Conservation (phyloP, 108 stramenopile species). For the Stephanodiscus triporus region DNA sequence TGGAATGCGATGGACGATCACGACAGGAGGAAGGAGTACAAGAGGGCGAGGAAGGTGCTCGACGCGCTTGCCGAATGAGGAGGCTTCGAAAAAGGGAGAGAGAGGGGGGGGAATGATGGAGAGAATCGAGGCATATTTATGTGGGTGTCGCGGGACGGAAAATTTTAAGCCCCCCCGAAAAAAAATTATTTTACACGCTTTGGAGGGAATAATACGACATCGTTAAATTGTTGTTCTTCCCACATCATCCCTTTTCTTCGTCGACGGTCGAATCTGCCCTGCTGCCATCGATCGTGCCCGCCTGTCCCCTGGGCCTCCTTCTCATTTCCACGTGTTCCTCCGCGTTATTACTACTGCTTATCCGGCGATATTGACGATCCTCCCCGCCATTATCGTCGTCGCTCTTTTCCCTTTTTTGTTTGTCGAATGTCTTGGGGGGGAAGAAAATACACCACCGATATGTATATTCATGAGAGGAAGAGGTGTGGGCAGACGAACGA, state of each 20-base stretch:
- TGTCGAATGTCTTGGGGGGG: too few species aligned
- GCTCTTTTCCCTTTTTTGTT: too few species aligned
- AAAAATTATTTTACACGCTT: too few species aligned
- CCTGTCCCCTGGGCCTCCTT: constrained; percentile 34
- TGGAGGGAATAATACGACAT: too few species aligned
- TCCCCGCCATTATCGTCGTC: constrained; percentile 36
- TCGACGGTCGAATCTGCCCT: neutral
- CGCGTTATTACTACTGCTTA: neutral
- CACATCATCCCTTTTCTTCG: constrained; percentile 47
- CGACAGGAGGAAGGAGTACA: constrained; percentile 85
- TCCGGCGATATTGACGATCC: neutral
- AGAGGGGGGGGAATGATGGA: constrained; percentile 22
- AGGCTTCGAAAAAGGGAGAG: too few species aligned
- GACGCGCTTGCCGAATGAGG: constrained; percentile 38
- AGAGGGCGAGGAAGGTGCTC: constrained; percentile 73
- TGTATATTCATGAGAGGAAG: too few species aligned
- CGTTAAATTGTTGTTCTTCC: too few species aligned
- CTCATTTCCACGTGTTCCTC: constrained; percentile 29
- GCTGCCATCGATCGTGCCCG: neutral
- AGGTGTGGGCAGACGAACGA: too few species aligned
- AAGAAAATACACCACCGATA: too few species aligned
- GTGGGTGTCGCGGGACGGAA: too few species aligned
- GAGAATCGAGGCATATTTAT: too few species aligned
- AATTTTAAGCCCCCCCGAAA: too few species aligned
- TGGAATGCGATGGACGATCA: constrained; percentile 72